Percentiles rank a stretch among this genome's conserved stretches.
These are phyloP conservation scores for Fusarium anthophilum DNA, from an alignment of 2,329 filamentous ascomycete species.

Conservation along the genomic window DNA sequence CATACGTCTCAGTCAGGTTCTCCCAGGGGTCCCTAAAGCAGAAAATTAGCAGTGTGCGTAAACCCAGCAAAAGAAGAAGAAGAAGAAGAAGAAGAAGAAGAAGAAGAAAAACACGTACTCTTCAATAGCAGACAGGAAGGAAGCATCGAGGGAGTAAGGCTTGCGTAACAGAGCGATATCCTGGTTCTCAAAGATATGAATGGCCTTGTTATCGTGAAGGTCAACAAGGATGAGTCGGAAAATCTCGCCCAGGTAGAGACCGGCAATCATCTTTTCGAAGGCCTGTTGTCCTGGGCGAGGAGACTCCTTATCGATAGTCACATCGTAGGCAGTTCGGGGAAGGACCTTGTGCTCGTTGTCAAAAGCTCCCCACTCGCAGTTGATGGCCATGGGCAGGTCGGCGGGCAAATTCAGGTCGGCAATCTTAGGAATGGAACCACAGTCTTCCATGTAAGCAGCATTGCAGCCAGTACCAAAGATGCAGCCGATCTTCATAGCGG, in stretches of 20 bases:
- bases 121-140: constrained; percentile 92
- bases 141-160: constrained; percentile 89
- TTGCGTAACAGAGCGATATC: constrained; percentile 83
- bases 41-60: constrained; percentile 29
- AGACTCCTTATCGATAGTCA: constrained; percentile 88
- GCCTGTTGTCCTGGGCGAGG: constrained; percentile 93
- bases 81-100: too few relatives aligned
- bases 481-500: constrained; percentile 91
- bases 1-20: constrained; percentile 89
- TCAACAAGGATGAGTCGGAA: constrained; percentile 90
- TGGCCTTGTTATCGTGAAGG: constrained; percentile 79
- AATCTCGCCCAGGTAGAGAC: constrained; percentile 92
- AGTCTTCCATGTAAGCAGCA: constrained; percentile 96
- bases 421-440: constrained; percentile 91
- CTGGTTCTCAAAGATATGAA: constrained; percentile 83
- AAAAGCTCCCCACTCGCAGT: constrained; percentile 97
- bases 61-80: background rate
- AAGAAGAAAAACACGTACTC: constrained; percentile 63
- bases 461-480: constrained; percentile 99
- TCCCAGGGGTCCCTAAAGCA: constrained; percentile 82
- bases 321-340: constrained; percentile 85
- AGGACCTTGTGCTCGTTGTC: constrained; percentile 93
- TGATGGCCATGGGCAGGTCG: constrained; percentile 90
- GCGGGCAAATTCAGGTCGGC: constrained; percentile 88
- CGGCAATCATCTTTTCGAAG: constrained; percentile 98